Evolutionary conservation across 257 asterid genomes (phyloP), one percentile per base, ranked within the genome.

Genomic region (Haberlea rhodopensis): DNA sequence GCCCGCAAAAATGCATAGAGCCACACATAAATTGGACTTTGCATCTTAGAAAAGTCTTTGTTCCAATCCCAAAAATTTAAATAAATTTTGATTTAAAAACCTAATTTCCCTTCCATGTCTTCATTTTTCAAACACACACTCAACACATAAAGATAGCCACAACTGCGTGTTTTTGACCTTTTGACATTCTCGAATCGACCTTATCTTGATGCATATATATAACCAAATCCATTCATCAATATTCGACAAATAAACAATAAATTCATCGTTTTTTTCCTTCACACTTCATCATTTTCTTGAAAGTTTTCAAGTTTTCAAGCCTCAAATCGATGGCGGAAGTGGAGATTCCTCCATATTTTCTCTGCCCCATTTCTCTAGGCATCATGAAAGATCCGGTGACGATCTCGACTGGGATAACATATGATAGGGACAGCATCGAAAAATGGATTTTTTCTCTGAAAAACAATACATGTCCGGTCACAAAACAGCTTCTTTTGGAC

Each of bases 361-460:
- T 89, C 6, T 91, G 98, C 66, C 97, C 97, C 1, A 91, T 91
- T 15, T 75, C 89, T 0, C 78, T 91, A 4, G 77, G 87, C 40
- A 82, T 87, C 60, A 91, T 91, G 98, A 85, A 84, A 70, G 98
- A 89, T 18, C 98, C 98, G 0, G 96, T 91, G 5, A 85, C 84
- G 0, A 22, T 81, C 68, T 48, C 85, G 0, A 87, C 95, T 9
- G 98, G 98, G 26, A 89, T 89, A 34, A 85, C 96, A 52, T 91
- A 87, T 69, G 98, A 91, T 65, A 66, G 98, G 16, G 86, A 80
- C 20, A 78, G 78, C 77, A 91, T 91, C 62, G 96, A 91, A 51
- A 83, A 66, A 56, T 91, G 98, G 98, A 34, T 87, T 1, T 84
- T 89, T 62, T 64, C 79, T 0, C 78, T 52, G 51, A 80, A 76